Conservation (phyloP, 257 asterid genomes). For the Phtheirospermum japonicum region DNA sequence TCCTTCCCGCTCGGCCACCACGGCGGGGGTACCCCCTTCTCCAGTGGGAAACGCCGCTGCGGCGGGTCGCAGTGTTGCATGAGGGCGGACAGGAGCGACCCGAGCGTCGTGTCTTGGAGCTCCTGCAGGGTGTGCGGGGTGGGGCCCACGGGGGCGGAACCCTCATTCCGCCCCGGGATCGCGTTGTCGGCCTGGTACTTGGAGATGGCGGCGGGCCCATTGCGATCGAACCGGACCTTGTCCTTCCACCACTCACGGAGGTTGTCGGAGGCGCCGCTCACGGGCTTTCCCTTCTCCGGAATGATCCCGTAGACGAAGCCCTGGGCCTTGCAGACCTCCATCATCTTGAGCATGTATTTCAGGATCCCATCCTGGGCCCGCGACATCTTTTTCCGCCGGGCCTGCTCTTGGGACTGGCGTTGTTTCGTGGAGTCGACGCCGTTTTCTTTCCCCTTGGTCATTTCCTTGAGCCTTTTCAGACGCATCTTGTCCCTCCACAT, state of each 20-base stretch:
- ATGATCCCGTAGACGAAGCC: constrained; percentile 62
- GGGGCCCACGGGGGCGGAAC: constrained; percentile 34
- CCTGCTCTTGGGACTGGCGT: constrained; percentile 64
- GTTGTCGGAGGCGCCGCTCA: constrained; percentile 60
- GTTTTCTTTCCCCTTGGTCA: constrained; percentile 38
- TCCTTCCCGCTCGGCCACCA: constrained; percentile 71
- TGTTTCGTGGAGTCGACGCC: constrained; percentile 27
- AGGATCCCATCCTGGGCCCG: constrained; percentile 66
- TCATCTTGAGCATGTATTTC: constrained; percentile 66
- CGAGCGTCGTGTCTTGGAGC: constrained; percentile 67
- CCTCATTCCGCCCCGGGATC: constrained; percentile 34
- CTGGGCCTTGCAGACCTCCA: constrained; percentile 69
- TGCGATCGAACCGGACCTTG: constrained; percentile 54
- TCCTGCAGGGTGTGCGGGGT: constrained; percentile 68
- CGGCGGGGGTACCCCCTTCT: constrained; percentile 58
- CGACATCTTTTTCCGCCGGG: constrained; percentile 64
- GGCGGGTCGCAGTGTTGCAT: constrained; percentile 77
- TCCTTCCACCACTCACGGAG: constrained; percentile 76
- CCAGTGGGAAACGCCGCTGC: constrained; percentile 58
- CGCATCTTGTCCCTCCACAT: constrained; percentile 65
- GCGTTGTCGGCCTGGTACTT: constrained; percentile 45
- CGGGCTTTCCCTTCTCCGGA: constrained; percentile 65
- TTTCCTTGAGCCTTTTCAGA: constrained; percentile 50
- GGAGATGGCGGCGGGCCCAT: constrained; percentile 58
- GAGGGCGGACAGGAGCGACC: constrained; percentile 56